phyloP scores from a whole-genome alignment of 2,329 filamentous ascomycete species.

The Phialophora chinensis region DNA sequence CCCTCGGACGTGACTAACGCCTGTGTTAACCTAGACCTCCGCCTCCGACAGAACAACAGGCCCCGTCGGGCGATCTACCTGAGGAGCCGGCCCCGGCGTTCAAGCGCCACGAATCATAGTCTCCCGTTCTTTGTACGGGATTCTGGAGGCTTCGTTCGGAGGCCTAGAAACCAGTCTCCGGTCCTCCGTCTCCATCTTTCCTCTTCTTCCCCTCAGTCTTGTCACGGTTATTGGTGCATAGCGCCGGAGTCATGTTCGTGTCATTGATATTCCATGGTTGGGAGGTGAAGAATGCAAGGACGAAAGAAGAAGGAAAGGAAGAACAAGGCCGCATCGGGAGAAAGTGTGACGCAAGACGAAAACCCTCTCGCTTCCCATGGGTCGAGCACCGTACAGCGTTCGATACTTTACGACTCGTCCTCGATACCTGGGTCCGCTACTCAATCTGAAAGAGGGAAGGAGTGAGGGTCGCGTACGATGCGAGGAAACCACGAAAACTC shows the following conservation, averaged over 20 bases:
- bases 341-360: background rate
- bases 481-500: background rate
- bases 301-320: background rate
- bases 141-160: background rate
- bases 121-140: background rate
- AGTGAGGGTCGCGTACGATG: background rate
- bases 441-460: background rate
- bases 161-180: background rate
- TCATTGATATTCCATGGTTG: background rate
- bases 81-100: constrained; percentile 38
- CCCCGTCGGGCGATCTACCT: constrained; percentile 34
- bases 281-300: background rate
- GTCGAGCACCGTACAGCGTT: background rate
- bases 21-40: constrained; percentile 32
- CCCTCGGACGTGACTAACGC: background rate
- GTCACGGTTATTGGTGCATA: background rate
- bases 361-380: background rate
- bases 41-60: constrained; percentile 36
- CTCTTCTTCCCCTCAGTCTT: background rate
- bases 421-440: background rate
- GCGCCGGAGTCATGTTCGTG: background rate
- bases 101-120: constrained; percentile 32
- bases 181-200: background rate
- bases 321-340: background rate
- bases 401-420: background rate